A percentile compares a stretch with the other conserved stretches of the same genome.
These are phyloP conservation scores for Cicer yamashitae DNA, from an alignment of 306 rosid species.

Conservation along the genomic window DNA sequence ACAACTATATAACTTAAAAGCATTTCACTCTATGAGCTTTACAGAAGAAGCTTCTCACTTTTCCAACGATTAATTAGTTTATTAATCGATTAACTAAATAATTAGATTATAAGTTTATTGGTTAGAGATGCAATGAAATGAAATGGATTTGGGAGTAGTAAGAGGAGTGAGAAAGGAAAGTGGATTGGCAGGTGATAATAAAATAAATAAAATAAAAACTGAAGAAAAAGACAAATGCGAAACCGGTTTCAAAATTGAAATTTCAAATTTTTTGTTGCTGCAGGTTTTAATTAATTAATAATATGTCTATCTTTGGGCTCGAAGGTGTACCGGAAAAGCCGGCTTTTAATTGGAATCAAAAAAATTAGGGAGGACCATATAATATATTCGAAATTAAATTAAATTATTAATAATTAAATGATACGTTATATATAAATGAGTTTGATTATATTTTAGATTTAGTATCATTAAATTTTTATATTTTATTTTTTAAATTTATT, in stretches of 20 bases:
- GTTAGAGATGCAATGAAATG: not conserved
- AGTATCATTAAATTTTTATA: too few relatives aligned
- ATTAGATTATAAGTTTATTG: not conserved
- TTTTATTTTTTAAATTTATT: too few relatives aligned
- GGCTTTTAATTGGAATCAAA: too few relatives aligned
- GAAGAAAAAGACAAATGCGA: not conserved
- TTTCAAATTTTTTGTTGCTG: not conserved
- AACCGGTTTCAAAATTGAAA: not conserved
- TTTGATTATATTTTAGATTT: too few relatives aligned
- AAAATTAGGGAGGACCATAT: too few relatives aligned
- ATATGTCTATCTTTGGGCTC: too few relatives aligned
- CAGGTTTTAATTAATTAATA: not conserved
- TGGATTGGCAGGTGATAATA: slow-evolving; percentile 17
- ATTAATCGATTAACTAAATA: not conserved
- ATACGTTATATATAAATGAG: too few relatives aligned
- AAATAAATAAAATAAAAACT: not conserved
- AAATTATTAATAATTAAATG: too few relatives aligned
- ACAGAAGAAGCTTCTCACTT: not conserved
- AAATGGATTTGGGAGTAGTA: not conserved
- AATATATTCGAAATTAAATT: too few relatives aligned
- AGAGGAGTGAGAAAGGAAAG: slow-evolving; percentile 10
- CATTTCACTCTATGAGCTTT: slow-evolving; percentile 7
- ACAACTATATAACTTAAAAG: not conserved
- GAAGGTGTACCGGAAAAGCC: too few relatives aligned
- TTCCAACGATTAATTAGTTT: not conserved